Base-by-base conservation (phyloP, 2,329 filamentous ascomycete genomes). In the Hypoxylon sp. region DNA sequence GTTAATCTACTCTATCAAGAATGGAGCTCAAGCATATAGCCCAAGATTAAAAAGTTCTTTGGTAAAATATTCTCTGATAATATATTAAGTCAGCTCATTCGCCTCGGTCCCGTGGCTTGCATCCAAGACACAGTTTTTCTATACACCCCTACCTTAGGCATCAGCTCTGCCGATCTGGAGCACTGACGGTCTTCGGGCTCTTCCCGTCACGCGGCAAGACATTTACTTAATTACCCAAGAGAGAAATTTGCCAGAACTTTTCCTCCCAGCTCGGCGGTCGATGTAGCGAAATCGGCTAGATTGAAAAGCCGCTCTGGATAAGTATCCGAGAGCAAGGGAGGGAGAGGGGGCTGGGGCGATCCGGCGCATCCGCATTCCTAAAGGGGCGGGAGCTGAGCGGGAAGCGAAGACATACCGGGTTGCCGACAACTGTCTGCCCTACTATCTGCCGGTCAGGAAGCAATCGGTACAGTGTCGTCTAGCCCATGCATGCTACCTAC, bases 391-490 rank as follows among this genome's bases (percentile, higher is more conserved):
- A 48, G 63, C 57, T 53, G 51, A 53, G 41, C 55, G 57, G 43
- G 30, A 49, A 49, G 19, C 14, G 34, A 38, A 38, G 21, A 60
- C 51, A 25, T 68, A 52, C 65, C 62, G 43, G 65, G 61, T 68
- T 59, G 41, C 61, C 61, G 61, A 61, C 65, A 41, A 57, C 60
- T 60, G 45, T 34, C 55, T 38, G 25, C 13, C 32, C 21, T n/a
- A n/a, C n/a, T n/a, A 67, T 67, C 56, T 68, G 58, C 65, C 65
- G 61, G 65, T 55, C 62, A 53, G 62, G 62, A 65, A 64, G 62
- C 30, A 65, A 17, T 60, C 62, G 65, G 57, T 28, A 68, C 43
- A 49, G 57, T 36, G 25, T 30, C 52, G 23, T 21, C 50, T 43
- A 49, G 53, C 50, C 23, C 17, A 50, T 55, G 45, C 58, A 53